Base-by-base conservation (phyloP, 805 yeast species). In the Wickerhamomyces alni region DNA sequence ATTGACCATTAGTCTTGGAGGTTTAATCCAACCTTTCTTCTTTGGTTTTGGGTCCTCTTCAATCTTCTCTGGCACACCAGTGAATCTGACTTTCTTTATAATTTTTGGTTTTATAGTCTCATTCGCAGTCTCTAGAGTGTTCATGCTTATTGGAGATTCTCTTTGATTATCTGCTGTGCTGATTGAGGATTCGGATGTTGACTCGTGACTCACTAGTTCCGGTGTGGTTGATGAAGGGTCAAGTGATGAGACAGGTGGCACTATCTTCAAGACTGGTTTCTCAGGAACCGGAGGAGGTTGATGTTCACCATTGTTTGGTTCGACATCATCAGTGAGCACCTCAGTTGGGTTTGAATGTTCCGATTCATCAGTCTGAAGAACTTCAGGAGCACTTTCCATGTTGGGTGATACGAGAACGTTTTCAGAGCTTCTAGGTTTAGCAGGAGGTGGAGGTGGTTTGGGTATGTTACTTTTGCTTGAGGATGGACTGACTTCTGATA, bases 31-130 rank as follows among this genome's bases (percentile, higher is more conserved):
- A 2, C 57, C 55, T 32, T 38, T 44, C 18, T 46, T 42, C 37
- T 50, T 52, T 5, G 55, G 52, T 28, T 47, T 51, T 1, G 35
- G 33, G 2, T 48, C 53, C 10, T 47, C 52, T 22, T 41, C 50
- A 24, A 44, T 26, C 8, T 44, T 38, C n/a, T 38, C 52, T 5
- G 58, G 58, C 8, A 55, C 53, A 13, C 60, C 58, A 15, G 43
- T 52, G 36, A 55, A 55, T 6, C 60, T 38, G 5, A 55, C 60
- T 28, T 48, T 51, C 38, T 55, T 55, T 15, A 52, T 30, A 2
- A 41, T 44, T 37, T 33, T 34, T 37, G 43, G 43, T 19, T 11
- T 11, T 29, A 29, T 28, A 17, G 33, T 28, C 3, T 29, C 26
- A 28, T 19, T 12, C 9, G n/a, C 24, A 12, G 15, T 19, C 19